Evolutionary conservation across 192 early-diverging fungal species (phyloP), one percentile per base, ranked within the genome.

Genomic region (Mortierella alpina): DNA sequence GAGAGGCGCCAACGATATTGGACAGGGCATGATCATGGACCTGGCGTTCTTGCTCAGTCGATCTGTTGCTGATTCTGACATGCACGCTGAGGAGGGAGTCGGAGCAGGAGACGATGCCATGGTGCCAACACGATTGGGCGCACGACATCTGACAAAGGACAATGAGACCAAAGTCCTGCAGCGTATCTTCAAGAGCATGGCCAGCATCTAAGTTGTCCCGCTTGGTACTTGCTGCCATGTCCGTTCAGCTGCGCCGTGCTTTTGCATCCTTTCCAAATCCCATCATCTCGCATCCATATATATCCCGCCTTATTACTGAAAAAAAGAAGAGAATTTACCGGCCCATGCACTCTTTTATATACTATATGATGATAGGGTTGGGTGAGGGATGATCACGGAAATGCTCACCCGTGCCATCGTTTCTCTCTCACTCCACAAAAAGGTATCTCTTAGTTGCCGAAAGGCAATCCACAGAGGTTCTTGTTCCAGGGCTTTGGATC

Each of bases 1-100:
- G 18, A 20, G 56, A 9, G 77, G 77, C 1, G 54, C 42, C 31
- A 80, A 80, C 66, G 54, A 72, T 50, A 46, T 80, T 20, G 77
- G 77, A 23, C 69, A 68, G 40, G 70, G 70, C 18, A 72, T 80
- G 66, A 58, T 80, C 13, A 80, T 80, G 77, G 77, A 80, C 40
- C 45, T 80, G 58, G 77, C 70, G 1, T 80, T 47, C 49, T 46
- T 80, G 59, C 55, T 80, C 40, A 63, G 70, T 45, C 52, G 63
- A n/a, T 70, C 66, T 10, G 40, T 17, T 10, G 45, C 20, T 31
- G 65, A 9, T 6, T 7, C 0, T 1, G 63, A 61, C n/a, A 52
- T 55, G 66, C 59, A 57, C 13, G 66, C 31, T 58, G 42, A 58
- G 1, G 55, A 17, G 20, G 48, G 56, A 57, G 42, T 17, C 6